Percentiles rank a stretch among this genome's conserved stretches.
These are phyloP conservation scores for Alternaria infectoria DNA, from an alignment of 2,329 filamentous ascomycete species.

Conservation along the genomic window DNA sequence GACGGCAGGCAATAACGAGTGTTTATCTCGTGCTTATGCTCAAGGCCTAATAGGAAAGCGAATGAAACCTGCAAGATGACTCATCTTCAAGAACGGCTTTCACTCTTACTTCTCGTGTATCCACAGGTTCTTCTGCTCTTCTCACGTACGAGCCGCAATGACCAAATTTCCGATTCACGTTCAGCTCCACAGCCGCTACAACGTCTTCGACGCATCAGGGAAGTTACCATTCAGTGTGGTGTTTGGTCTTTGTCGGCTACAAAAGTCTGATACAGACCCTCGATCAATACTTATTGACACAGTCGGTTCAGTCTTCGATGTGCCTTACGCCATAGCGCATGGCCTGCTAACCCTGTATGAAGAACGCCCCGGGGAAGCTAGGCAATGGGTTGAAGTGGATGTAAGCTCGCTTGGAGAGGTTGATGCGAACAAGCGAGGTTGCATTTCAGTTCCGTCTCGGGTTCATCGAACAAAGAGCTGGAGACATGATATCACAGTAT, in stretches of 20 bases:
- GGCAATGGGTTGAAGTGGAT: neutral
- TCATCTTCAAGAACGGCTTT: neutral
- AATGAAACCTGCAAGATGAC: neutral
- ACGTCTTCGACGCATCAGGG: neutral
- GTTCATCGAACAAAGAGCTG: neutral
- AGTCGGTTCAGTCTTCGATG: neutral
- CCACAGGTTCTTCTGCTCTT: neutral
- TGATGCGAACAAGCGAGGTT: neutral
- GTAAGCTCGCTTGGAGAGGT: neutral
- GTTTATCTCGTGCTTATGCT: neutral
- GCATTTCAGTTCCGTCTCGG: conserved; percentile 1
- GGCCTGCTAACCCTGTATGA: neutral
- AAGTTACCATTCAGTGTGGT: neutral
- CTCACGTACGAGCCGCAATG: neutral
- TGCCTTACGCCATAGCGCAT: conserved; percentile 1
- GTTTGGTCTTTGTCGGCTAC: neutral
- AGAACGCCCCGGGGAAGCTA: neutral
- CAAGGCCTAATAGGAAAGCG: neutral
- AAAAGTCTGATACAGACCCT: neutral
- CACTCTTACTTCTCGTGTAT: neutral
- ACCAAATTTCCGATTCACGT: neutral
- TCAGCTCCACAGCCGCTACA: neutral
- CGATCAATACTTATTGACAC: neutral
- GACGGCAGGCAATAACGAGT: neutral
- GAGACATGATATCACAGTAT: neutral